Evolutionary conservation across 140 eudicot genomes (phyloP), one percentile per base, ranked within the genome.

Genomic region (Anethum foeniculum): DNA sequence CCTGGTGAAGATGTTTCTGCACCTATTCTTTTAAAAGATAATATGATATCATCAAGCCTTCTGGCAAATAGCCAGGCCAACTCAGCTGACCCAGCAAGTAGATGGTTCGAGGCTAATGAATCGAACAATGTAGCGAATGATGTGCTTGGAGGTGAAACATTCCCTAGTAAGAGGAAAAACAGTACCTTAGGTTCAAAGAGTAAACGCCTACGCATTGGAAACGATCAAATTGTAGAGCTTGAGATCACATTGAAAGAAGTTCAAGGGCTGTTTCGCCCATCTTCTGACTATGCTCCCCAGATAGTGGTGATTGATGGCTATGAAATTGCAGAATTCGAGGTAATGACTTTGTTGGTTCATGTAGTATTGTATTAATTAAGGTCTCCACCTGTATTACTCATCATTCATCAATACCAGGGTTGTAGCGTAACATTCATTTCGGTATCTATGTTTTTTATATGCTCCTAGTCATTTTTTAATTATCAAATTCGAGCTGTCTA

Each of bases 241-340:
- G 87, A 87, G 65, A 79, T 93, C 71, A 88, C 96, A 6, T 84
- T 87, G 85, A 87, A 84, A 76, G 91, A 88, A 90, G 93, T 90
- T 80, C 97, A 91, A 80, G 89, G 85, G 47, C 77, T 93, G 84
- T 76, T 93, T 48, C 93, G 88, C 23, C 90, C 96, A 9, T 87
- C 90, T 85, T 86, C 81, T 75, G 73, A 79, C 78, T 79, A 21
- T 81, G 80, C 67, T 47, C 89, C 97, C 68, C 81, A 81, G 71
- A 73, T 88, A 73, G 79, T 86, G 78, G 48, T 90, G 12, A 86
- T 90, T 6, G 96, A 93, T 65, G 98, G 91, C 58, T 83, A 81
- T 75, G 96, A 93, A 80, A 64, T 93, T 58, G 97, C 92, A 82
- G 93, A 86, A 86, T 93, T 84, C 83, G 93, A 90, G 98, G 98